Evolutionary conservation across 2,329 filamentous ascomycete species (phyloP).

Genomic region (Alternaria viburni): DNA sequence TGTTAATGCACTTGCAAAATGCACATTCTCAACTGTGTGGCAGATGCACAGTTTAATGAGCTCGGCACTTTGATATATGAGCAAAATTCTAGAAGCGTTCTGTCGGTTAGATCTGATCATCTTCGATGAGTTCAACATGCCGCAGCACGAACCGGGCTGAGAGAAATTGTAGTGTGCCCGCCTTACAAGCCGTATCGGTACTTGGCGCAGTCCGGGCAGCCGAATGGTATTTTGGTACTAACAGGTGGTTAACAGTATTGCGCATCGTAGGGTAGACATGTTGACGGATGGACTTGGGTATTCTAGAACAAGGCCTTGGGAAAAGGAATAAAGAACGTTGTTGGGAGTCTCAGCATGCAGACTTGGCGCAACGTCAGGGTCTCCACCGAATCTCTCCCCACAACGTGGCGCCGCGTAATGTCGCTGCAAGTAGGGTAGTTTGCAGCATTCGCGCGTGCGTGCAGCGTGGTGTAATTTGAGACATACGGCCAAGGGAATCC

Average conservation of each 20-base stretch:
- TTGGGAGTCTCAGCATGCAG: background rate
- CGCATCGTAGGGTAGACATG: background rate
- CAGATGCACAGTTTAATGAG: background rate
- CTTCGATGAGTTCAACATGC: background rate
- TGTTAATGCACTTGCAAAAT: background rate
- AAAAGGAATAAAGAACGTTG: background rate
- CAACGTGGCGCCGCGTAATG: constrained; percentile 15
- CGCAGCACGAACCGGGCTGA: background rate
- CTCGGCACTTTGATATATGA: background rate
- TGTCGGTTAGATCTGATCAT: background rate
- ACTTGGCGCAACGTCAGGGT: constrained; percentile 17
- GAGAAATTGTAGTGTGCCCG: constrained; percentile 1
- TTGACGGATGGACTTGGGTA: background rate
- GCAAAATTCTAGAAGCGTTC: background rate
- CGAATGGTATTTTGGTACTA: background rate
- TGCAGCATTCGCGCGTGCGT: background rate
- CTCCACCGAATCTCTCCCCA: constrained; percentile 4
- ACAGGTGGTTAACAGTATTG: background rate
- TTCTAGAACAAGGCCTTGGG: background rate
- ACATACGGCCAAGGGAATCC: background rate
- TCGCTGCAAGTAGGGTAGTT: background rate
- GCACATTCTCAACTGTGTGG: background rate
- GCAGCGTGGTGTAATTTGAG: background rate
- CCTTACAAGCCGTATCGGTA: background rate
- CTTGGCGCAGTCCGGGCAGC: background rate